Percentiles rank a stretch among this genome's conserved stretches.
phyloP scores from a whole-genome alignment of 164 flowering plant species.

The Dillenia turbinata region DNA sequence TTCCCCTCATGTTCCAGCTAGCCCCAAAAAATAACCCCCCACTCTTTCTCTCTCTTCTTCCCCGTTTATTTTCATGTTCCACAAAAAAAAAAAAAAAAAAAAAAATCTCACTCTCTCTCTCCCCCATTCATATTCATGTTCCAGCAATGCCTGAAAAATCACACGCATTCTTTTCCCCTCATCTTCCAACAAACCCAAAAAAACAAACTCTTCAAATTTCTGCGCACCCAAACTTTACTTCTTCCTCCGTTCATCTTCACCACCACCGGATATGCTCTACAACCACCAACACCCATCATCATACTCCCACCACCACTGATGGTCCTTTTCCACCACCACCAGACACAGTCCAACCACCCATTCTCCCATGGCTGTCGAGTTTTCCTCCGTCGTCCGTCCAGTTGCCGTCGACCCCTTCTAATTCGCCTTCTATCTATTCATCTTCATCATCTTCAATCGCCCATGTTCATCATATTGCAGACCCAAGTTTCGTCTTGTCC shows the following conservation, averaged over 20 bases:
- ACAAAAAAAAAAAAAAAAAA: too few species aligned
- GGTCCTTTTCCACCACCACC: conserved; percentile 7
- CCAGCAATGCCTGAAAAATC: conserved; percentile 4
- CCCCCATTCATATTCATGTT: background rate
- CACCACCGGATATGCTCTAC: conserved; percentile 1
- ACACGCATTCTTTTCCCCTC: too few species aligned
- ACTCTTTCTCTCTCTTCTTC: conserved; percentile 6
- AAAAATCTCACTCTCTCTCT: too few species aligned
- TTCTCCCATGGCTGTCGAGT: conserved; percentile 1
- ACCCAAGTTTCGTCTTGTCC: too few species aligned
- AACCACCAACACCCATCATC: background rate
- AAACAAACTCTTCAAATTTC: too few species aligned
- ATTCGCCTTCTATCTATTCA: too few species aligned
- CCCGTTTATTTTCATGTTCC: conserved; percentile 5
- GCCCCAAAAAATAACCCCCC: conserved; percentile 2
- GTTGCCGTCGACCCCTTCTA: conserved; percentile 12
- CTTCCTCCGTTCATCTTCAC: conserved; percentile 8
- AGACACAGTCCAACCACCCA: conserved; percentile 8
- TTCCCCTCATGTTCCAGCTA: conserved; percentile 3
- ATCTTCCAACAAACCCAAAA: too few species aligned
- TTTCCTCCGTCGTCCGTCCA: conserved; percentile 11
- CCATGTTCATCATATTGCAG: too few species aligned
- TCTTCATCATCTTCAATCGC: too few species aligned
- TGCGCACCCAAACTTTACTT: background rate
- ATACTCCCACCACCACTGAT: conserved; percentile 10